Base-by-base conservation (phyloP, 306 rosid genomes). In the Lathyrus aphaca region DNA sequence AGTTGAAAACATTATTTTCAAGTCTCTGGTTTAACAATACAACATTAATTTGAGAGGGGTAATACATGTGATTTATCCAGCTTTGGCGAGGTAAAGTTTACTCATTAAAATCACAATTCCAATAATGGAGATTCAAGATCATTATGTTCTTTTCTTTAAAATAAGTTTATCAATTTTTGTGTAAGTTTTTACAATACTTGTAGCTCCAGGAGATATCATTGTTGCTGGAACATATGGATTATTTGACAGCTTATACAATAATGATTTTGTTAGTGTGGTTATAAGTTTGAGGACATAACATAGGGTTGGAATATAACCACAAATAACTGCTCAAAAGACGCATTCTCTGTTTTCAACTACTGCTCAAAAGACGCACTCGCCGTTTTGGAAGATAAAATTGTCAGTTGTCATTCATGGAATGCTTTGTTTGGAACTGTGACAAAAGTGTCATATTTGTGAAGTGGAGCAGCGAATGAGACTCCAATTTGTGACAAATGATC, bases 21-120 rank as follows among this genome's bases (percentile, higher is more conserved):
- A 63, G 80, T 88, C 97, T 69, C 97, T 85, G 9, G 87, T 81
- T 74, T 95, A 94, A 82, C 97, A 87, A 43, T 95, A 88, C 65
- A 87, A 74, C 77, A 91, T 91, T 87, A 91, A 94, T 81, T 89
- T 86, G 99, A 87, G 74, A 80, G 91, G 56, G 97, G 99, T 64
- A 79, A 77, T 27, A 78, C 81, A 46, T 89, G 85, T 61, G 99
- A 95, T 81, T 85, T 80, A 61, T 97, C 99, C 27, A 79, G 91
- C 89, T 89, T 96, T 39, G 97, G 96, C 18, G 86, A 95, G 89
- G 99, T 95, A 68, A 70, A 67, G 77, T 74, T 58, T 68, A 56
- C 68, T 23, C 67, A 8, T 64, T 40, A 35, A 27, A 17, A 44
- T 25, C 58, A 19, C 15, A 0, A 10, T 19, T 23, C 27, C 3